Evolutionary conservation across 495 filamentous ascomycete genomes (phyloP), one percentile per base, ranked within the genome.

Genomic region (Neurospora sp.): DNA sequence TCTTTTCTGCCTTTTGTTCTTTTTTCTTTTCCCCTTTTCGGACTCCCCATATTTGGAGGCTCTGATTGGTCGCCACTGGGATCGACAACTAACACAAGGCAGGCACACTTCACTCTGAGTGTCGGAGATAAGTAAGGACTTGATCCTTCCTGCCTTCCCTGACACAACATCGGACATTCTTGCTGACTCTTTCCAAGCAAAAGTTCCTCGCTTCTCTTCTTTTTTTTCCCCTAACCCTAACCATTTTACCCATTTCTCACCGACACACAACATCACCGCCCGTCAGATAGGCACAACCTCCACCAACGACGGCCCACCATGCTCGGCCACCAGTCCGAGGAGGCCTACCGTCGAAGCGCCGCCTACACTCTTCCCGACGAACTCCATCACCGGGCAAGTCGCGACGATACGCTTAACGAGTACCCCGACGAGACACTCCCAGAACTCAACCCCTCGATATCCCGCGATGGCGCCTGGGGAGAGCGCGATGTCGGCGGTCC

Each of bases 401-500:
- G 27, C 27, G 75, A 77, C 18, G 72, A 76, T 9, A 73, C 71
- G 10, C 48, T 27, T 7, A n/a, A n/a, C 8, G 14, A 65, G 1
- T 18, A 38, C 20, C 12, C 22, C 5, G 35, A 65, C 7, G 73
- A 76, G 27, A 40, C 69, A 70, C 27, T 74, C 73, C 22, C 18
- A 71, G n/a, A 65, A 41, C n/a, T 73, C 75, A 1, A 73, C n/a
- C 6, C 20, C 12, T 70, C 72, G 4, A 35, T 37, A 37, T 27
- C 59, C 7, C 71, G 27, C 46, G 85, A 89, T 38, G 91, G 91
- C 59, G 90, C 88, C 22, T 96, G 93, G 93, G 93, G 93, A 35
- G 93, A 96, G 78, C 83, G 88, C 35, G 88, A 92, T 77, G 77
- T 81, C 39, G 90, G 91, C 16, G 87, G 88, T 12, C 87, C 88